Percentiles rank a stretch among this genome's conserved stretches.
Evolutionary conservation across 192 early-diverging fungal genomes (phyloP).

Genomic region (Piromyces sp.): DNA sequence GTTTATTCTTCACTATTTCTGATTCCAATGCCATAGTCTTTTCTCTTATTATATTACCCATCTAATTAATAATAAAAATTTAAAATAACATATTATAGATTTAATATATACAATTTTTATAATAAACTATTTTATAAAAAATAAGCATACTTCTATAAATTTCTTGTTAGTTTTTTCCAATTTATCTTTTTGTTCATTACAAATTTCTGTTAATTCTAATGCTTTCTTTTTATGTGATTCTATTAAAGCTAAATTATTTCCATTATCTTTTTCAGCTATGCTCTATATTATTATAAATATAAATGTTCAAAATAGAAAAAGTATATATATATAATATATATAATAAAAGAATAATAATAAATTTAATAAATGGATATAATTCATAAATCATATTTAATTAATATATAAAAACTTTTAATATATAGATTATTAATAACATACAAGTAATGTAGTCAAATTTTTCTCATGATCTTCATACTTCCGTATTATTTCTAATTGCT

Average conservation of each 20-base stretch:
- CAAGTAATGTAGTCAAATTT: conserved; percentile 42
- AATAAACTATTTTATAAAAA: background rate
- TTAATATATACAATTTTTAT: background rate
- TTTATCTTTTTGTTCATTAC: conserved; percentile 42
- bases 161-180: conserved; percentile 29
- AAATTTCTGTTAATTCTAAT: conserved; percentile 37
- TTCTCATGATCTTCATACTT: conserved; percentile 66
- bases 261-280: conserved; percentile 45
- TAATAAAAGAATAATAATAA: too few relatives aligned
- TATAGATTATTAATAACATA: too few relatives aligned
- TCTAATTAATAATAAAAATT: conserved; percentile 8
- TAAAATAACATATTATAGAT: background rate
- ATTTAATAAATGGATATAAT: too few relatives aligned
- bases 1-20: conserved; percentile 33
- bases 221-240: conserved; percentile 29
- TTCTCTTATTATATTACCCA: conserved; percentile 39
- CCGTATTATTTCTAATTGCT: conserved; percentile 70
- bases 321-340: background rate
- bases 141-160: conserved; percentile 28
- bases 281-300: conserved; percentile 25
- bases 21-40: conserved; percentile 36
- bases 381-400: too few relatives aligned
- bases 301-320: too few relatives aligned
- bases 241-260: conserved; percentile 18
- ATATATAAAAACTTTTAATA: too few relatives aligned